Base-by-base conservation (phyloP, 176 grass and related monocot genomes). In the Urochloa ruziziensis region DNA sequence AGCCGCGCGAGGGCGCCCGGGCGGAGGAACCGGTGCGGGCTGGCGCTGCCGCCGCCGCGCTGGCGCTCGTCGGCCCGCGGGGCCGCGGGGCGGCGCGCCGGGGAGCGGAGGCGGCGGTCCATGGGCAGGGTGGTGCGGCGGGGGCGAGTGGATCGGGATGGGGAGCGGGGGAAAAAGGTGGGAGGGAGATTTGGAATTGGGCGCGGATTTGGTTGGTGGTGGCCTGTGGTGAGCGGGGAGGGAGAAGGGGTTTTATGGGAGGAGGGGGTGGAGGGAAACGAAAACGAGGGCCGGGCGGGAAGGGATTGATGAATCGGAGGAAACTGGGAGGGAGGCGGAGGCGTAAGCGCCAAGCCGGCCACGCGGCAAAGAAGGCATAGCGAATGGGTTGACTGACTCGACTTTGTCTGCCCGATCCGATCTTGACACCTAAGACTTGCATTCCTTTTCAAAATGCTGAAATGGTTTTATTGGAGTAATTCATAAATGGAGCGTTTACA, bases 1-100 rank as follows among this genome's bases (percentile, higher is more conserved):
- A 99, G 85, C 28, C 93, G 58, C 4, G 91, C 89, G 15, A 99
- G 93, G 1, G 89, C 93, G 28, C 93, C 93, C 1, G 96, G 96
- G 69, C 76, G 87, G 34, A 99, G 93, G 90, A 94, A 94, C 27
- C 85, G 89, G 82, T 91, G 90, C 48, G 78, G 77, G 62, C 82
- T 9, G 23, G 64, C 62, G 62, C 82, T 9, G 23, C 19, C 64
- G 80, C 34, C 2, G 46, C 35, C 19, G 28, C 62, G 48, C 73
- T 81, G 86, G 17, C 89, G 83, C 48, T 82, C 81, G 64, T 88
- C 86, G 34, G 37, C 67, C 30, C 71, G 62, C 62, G 80, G 69
- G 39, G 69, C 11, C 33, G 74, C 18, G 73, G 84, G 60, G 39
- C 76, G 87, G 46, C 84, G 79, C 47, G 82, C 8, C 25, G 77